phyloP scores from a whole-genome alignment of 371 early-diverging fungal genomes.

The Massospora cicadina region DNA sequence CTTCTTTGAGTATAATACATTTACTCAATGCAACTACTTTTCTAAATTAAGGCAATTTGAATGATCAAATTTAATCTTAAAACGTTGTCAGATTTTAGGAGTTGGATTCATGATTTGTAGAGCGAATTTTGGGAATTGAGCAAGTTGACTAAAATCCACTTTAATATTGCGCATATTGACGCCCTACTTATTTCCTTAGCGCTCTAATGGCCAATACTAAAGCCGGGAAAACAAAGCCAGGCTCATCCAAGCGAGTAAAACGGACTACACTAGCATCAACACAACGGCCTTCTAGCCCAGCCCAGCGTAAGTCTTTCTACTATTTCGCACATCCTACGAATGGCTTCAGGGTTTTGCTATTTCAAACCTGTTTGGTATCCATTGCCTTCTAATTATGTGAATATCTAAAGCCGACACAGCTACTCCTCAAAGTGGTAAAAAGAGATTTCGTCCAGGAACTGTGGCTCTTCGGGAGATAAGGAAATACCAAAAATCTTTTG shows the following conservation, averaged over 20 bases:
- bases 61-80: too few relatives aligned
- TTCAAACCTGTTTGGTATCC: neutral
- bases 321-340: neutral
- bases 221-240: neutral
- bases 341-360: neutral
- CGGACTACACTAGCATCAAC: neutral
- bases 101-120: too few relatives aligned
- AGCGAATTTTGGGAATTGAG: too few relatives aligned
- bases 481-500: slow-evolving; percentile 49
- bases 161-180: too few relatives aligned
- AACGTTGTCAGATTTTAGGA: too few relatives aligned
- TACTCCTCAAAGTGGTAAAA: neutral
- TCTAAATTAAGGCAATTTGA: too few relatives aligned
- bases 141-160: too few relatives aligned
- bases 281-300: neutral
- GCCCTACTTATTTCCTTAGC: too few relatives aligned
- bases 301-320: neutral
- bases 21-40: too few relatives aligned
- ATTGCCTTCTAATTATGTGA: neutral
- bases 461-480: slow-evolving; percentile 50
- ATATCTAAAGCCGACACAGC: neutral
- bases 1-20: too few relatives aligned
- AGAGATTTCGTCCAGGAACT: slow-evolving; percentile 41
- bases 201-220: neutral
- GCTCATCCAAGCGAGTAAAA: neutral